Evolutionary conservation across 805 yeast genomes (phyloP), one percentile per base, ranked within the genome.

Genomic region (Saccharomycopsis oosterbeekiorum): DNA sequence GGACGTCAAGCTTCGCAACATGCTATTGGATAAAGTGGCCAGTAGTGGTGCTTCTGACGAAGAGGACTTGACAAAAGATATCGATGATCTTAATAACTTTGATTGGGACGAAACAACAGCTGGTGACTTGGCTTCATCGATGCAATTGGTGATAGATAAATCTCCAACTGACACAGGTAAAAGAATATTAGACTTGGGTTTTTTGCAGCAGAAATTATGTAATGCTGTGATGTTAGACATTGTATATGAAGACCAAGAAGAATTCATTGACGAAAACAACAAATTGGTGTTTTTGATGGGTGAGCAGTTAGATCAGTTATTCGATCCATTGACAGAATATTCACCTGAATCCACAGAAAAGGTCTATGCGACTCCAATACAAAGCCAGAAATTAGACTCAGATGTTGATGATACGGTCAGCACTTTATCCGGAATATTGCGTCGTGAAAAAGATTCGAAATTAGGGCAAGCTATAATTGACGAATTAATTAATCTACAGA

Each of bases 261-360:
- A 67, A 1, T 76, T 79, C 1, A 78, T 83, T 26, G 89, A 87
- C 55, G 75, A 80, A 15, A 93, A 92, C 71, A 91, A 92, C 68
- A 82, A 78, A 62, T 70, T 93, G 21, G 97, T 91, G 0, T 86
- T 79, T 63, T 70, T 86, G 41, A 73, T 93, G 5, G 98, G 98
- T 0, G 85, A 85, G 51, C 97, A 92, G 71, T 74, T 89, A 51
- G 97, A 92, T 65, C 93, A 87, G 67, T 73, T 93, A 43, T 93
- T 93, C 71, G 96, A 93, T 68, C 97, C 97, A 0, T 73, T 91
- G 60, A 79, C 89, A 4, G 97, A 92, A 71, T 93, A 93, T 70
- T 88, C 96, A 0, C 98, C 97, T 0, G 97, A 93, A 71, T 83
- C 85, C 37, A 83, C 96, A 43, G 93, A 87, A 64, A 77, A 80